phyloP scores from a whole-genome alignment of 2,329 filamentous ascomycete species.

The Decorospora gaudefroyi region DNA sequence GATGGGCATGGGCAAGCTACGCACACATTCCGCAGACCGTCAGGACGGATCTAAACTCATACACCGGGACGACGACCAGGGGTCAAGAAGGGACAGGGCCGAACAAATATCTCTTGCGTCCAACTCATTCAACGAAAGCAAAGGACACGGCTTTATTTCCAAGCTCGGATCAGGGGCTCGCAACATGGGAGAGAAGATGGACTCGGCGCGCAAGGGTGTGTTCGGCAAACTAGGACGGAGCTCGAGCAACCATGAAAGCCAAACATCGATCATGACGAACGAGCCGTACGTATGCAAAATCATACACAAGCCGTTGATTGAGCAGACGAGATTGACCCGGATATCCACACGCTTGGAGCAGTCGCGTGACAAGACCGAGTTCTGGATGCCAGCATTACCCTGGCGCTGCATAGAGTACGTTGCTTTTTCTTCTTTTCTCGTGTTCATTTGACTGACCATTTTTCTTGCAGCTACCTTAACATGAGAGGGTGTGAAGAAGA shows the following conservation, averaged over 20 bases:
- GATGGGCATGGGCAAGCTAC: slow-evolving; percentile 61
- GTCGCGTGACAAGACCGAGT: slow-evolving; percentile 93
- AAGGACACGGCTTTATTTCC: slow-evolving; percentile 68
- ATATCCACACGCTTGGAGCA: slow-evolving; percentile 88
- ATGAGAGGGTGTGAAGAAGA: slow-evolving; percentile 94
- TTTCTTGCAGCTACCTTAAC: slow-evolving; percentile 71
- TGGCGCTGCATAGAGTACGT: slow-evolving; percentile 88
- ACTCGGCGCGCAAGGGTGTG: slow-evolving; percentile 77
- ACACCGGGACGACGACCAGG: slow-evolving; percentile 39
- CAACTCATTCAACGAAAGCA: slow-evolving; percentile 62
- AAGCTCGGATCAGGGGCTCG: slow-evolving; percentile 73
- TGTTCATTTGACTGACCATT: slow-evolving; percentile 18
- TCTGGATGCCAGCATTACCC: slow-evolving; percentile 96
- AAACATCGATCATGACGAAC: slow-evolving; percentile 65
- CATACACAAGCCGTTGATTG: slow-evolving; percentile 81
- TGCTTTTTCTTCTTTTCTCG: background rate
- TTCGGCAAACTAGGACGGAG: slow-evolving; percentile 78
- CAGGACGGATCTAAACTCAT: slow-evolving; percentile 44
- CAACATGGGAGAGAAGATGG: slow-evolving; percentile 70
- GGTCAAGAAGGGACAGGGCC: slow-evolving; percentile 34
- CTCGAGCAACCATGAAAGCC: slow-evolving; percentile 70
- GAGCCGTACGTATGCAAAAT: slow-evolving; percentile 84
- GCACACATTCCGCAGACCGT: slow-evolving; percentile 76
- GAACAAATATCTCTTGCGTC: slow-evolving; percentile 50
- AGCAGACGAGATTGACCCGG: slow-evolving; percentile 86